Evolutionary conservation across 805 yeast genomes (phyloP), one percentile per base, ranked within the genome.

Genomic region (Cyberlindnera americana): DNA sequence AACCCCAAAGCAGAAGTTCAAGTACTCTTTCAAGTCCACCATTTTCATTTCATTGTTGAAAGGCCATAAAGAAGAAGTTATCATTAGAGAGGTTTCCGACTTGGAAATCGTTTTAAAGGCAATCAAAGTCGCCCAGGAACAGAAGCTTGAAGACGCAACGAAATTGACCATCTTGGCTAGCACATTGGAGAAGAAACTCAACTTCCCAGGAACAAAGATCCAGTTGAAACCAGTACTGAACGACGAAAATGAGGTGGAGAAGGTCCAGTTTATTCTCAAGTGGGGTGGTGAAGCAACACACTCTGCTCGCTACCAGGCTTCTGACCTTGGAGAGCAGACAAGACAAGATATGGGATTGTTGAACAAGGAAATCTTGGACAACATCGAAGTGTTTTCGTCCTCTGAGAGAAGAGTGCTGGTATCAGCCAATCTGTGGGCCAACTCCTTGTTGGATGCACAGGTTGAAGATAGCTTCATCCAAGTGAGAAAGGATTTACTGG

Each of bases 211-310:
- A 9, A 93, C 99, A 0, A 93, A 93, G 59, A 83, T 93, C 46
- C 99, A 93, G 65, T 66, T 93, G 53, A 93, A 93, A 60, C 99
- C 99, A 0, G 81, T 91, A 4, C 57, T 90, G 40, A 73, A 75
- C 52, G 65, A 69, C 12, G 80, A 76, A 28, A 81, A 75, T 26
- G 79, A 81, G 24, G 93, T 93, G 16, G 97, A 91, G 49, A 93
- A 93, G 59, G 97, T 91, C 18, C 99, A 93, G 62, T 81, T 93
- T 47, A 95, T 93, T 46, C 70, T 93, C 53, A 93, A 93, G 61
- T 93, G 99, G 99, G 99, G 99, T 53, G 99, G 99, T 48, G 99
- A 93, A 62, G 97, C 99, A 6, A 93, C 99, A 2, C 99, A 93
- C 61, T 89, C 97, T 10, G 97, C 98, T 2, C 77, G 82, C 47